These are phyloP conservation scores for Cryphonectria japonica DNA, from an alignment of 2,329 filamentous ascomycete genomes.

Conservation along the genomic window DNA sequence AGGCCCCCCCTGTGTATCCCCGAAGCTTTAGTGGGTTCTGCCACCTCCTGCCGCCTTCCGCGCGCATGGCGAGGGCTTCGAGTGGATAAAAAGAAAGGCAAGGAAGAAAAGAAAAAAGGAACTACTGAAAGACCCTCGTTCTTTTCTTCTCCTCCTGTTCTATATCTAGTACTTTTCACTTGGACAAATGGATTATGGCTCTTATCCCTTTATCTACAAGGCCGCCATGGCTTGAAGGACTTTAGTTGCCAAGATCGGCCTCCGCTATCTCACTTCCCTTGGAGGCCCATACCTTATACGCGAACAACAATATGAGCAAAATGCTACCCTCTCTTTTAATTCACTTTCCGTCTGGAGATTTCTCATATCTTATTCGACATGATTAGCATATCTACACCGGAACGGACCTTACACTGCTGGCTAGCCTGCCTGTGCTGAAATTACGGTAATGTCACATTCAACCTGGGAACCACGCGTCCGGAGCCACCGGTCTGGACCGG, in stretches of 20 bases:
- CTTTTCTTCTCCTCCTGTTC: neutral
- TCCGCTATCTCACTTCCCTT: neutral
- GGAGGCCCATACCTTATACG: neutral
- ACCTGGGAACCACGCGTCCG: neutral
- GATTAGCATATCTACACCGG: neutral
- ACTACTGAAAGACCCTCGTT: neutral
- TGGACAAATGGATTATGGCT: neutral
- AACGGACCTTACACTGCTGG: too few relatives aligned
- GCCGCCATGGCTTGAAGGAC: neutral
- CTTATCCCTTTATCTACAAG: neutral
- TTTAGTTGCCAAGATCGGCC: neutral
- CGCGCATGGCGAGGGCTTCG: neutral
- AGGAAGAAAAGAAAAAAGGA: neutral
- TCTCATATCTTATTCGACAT: neutral
- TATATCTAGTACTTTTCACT: neutral
- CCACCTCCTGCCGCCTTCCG: neutral
- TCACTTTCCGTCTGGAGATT: neutral
- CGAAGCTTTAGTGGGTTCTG: neutral
- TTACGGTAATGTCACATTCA: constrained; percentile 3
- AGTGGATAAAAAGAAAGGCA: neutral
- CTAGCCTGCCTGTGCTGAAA: neutral
- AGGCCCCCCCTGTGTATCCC: neutral
- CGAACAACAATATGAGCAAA: neutral
- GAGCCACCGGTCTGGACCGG: neutral
- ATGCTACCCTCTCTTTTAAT: neutral